A percentile compares a stretch with the other conserved stretches of the same genome.
Conservation (phyloP, 768 basidiomycete genomes). For the Rhodotorula toruloides region DNA sequence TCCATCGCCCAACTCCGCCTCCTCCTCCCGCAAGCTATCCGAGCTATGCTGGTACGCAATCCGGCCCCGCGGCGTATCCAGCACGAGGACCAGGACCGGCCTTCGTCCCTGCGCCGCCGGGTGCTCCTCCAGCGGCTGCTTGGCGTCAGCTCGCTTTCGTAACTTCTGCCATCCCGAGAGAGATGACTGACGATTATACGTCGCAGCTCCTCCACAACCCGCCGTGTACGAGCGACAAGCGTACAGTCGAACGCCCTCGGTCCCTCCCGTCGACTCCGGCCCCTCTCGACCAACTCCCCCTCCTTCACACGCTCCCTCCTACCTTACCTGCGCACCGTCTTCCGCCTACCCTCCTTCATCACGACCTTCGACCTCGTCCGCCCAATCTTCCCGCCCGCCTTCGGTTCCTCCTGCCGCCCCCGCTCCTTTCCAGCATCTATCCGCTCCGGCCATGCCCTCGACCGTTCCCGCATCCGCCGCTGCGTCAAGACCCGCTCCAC, state of each 20-base stretch:
- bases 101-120: no score
- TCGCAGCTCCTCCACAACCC: not conserved
- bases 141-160: slow-evolving; percentile 1
- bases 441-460: not conserved
- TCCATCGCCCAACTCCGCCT: no score
- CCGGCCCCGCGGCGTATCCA: no score
- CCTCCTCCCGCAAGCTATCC: no score
- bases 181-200: not conserved
- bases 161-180: not conserved
- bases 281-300: slow-evolving; percentile 7
- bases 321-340: slow-evolving; percentile 50
- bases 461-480: slow-evolving; percentile 52
- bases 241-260: not conserved
- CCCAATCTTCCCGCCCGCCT: not conserved
- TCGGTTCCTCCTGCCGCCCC: no score
- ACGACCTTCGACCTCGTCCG: not conserved
- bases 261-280: not conserved
- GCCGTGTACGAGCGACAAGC: not conserved
- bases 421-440: no score
- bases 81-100: no score
- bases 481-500: slow-evolving; percentile 55
- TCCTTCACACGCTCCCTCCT: not conserved
- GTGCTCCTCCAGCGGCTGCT: no score
- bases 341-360: slow-evolving; percentile 49
- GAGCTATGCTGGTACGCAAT: no score